A percentile compares a stretch with the other conserved stretches of the same genome.
Conservation (phyloP, 1,284 basidiomycete genomes). For the Apiotrichum sp. region DNA sequence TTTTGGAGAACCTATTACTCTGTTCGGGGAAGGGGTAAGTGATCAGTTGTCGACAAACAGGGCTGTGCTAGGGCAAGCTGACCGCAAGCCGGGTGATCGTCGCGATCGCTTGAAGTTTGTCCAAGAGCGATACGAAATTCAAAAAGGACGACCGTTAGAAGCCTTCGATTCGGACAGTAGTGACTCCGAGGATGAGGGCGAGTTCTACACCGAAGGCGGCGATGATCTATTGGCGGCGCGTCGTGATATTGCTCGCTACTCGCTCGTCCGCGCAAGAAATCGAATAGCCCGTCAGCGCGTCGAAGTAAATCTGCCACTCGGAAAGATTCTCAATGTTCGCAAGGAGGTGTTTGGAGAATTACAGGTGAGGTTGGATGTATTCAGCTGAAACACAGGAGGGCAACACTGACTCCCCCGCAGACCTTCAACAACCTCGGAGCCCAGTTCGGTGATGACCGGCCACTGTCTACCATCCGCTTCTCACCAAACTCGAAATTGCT, state of each 20-base stretch:
- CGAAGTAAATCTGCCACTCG: conserved; percentile 80
- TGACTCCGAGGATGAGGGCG: conserved; percentile 70
- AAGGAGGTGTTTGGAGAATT: conserved; percentile 83
- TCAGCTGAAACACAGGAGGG: background rate
- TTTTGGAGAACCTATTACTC: conserved; percentile 90
- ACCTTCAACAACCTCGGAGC: conserved; percentile 88
- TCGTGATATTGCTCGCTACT: conserved; percentile 79
- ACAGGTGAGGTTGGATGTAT: conserved; percentile 56
- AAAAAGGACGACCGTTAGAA: conserved; percentile 49
- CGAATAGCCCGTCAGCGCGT: conserved; percentile 80
- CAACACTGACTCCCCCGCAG: conserved; percentile 46
- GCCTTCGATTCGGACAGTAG: conserved; percentile 49
- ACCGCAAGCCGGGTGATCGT: conserved; percentile 52
- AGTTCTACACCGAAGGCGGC: conserved; percentile 92
- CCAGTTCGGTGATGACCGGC: conserved; percentile 94
- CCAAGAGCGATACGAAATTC: conserved; percentile 79
- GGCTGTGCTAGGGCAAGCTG: background rate
- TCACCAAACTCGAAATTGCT: conserved; percentile 82
- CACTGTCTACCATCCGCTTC: conserved; percentile 89
- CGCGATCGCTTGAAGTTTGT: conserved; percentile 91
- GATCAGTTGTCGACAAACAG: background rate
- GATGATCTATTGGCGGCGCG: conserved; percentile 77
- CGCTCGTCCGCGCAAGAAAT: conserved; percentile 86
- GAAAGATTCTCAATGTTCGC: conserved; percentile 82
- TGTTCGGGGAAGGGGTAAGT: conserved; percentile 92